These are phyloP conservation scores for Erodium texanum DNA, from an alignment of 441 rosid species.

Conservation along the genomic window DNA sequence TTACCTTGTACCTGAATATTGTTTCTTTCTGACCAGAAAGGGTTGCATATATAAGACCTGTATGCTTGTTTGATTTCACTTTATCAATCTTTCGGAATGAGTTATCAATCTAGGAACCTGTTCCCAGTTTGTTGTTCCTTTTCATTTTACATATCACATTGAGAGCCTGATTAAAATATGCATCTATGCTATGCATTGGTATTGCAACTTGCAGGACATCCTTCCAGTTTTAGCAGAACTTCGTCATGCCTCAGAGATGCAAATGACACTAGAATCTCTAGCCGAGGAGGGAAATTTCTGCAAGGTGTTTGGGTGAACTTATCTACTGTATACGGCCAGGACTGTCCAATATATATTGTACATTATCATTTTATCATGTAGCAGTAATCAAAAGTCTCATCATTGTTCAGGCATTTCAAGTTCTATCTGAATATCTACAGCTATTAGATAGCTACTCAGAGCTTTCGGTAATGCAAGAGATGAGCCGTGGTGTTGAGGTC, in stretches of 20 bases:
- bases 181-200: background rate
- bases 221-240: slow-evolving; percentile 77
- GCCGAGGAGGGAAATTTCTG: slow-evolving; percentile 86
- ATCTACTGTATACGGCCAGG: slow-evolving; percentile 4
- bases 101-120: background rate
- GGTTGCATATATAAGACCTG: slow-evolving; percentile 1
- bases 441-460: slow-evolving; percentile 82
- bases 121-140: background rate
- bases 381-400: slow-evolving; percentile 17
- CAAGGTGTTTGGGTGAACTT: slow-evolving; percentile 46
- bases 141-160: background rate
- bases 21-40: background rate
- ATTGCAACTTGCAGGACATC: slow-evolving; percentile 50
- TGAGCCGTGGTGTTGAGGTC: slow-evolving; percentile 98
- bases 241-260: slow-evolving; percentile 72
- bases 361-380: slow-evolving; percentile 12
- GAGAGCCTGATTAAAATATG: background rate
- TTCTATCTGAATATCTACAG: slow-evolving; percentile 90
- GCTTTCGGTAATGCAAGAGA: slow-evolving; percentile 83
- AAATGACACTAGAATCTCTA: slow-evolving; percentile 68
- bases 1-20: background rate
- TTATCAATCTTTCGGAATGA: background rate
- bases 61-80: background rate
- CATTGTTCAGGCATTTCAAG: slow-evolving; percentile 83
- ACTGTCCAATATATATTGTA: slow-evolving; percentile 9